Conservation (phyloP, 805 yeast genomes). For the Sungouiella thailandica region DNA sequence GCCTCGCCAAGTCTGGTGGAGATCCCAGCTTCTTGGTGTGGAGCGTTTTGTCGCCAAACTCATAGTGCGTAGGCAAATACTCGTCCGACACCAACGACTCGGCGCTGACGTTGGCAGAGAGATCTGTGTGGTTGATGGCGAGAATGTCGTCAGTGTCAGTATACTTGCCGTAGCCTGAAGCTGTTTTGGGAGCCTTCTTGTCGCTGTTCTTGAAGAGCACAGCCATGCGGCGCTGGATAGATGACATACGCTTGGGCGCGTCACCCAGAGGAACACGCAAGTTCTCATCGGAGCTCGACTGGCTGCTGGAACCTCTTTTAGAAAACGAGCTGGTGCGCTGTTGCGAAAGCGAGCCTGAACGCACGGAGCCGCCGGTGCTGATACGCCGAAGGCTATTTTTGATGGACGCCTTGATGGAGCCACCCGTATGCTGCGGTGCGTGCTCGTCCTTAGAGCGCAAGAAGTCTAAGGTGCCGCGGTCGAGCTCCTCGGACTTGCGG, state of each 20-base stretch:
- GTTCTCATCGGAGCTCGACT: constrained; percentile 6
- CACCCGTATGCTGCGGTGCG: constrained; percentile 33
- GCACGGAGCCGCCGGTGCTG: constrained; percentile 32
- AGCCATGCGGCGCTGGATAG: constrained; percentile 54
- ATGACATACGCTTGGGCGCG: constrained; percentile 16
- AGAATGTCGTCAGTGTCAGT: constrained; percentile 38
- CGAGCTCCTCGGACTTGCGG: constrained; percentile 17
- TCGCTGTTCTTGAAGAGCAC: constrained; percentile 40
- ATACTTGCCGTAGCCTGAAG: constrained; percentile 77
- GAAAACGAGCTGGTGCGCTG: constrained; percentile 11
- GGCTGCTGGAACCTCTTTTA: constrained; percentile 26
- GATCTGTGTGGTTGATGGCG: constrained; percentile 21
- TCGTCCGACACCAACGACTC: constrained; percentile 13
- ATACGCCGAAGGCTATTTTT: constrained; percentile 33
- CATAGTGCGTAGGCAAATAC: neutral
- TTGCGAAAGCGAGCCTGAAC: too few relatives aligned
- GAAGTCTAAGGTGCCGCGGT: constrained; percentile 30
- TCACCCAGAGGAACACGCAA: constrained; percentile 1
- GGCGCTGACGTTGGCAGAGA: constrained; percentile 19
- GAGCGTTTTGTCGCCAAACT: neutral
- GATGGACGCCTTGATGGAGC: constrained; percentile 30
- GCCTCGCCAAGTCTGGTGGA: too few relatives aligned
- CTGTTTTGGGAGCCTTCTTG: constrained; percentile 52
- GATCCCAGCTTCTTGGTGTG: too few relatives aligned
- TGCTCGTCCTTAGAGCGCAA: constrained; percentile 28